These are phyloP conservation scores for Schwanniomyces occidentalis DNA, from an alignment of 805 yeast species.

Conservation along the genomic window DNA sequence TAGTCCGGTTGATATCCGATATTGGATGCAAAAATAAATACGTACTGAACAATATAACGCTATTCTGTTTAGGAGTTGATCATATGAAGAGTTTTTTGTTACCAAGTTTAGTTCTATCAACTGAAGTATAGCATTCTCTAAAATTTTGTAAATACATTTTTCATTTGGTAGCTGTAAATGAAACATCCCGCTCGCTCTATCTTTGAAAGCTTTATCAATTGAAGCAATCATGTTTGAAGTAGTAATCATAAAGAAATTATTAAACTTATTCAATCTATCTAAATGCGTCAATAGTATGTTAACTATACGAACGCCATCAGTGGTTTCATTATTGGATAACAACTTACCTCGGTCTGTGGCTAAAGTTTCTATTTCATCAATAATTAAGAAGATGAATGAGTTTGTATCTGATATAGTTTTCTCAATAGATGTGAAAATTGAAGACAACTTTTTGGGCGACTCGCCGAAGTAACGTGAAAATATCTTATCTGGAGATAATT, in stretches of 20 bases:
- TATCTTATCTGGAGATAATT: conserved; percentile 41
- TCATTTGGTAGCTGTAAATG: conserved; percentile 34
- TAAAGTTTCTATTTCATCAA: conserved; percentile 49
- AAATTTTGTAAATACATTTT: conserved; percentile 25
- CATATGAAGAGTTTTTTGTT: not conserved
- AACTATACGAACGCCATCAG: conserved; percentile 44
- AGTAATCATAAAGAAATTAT: conserved; percentile 38
- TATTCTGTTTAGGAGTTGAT: not conserved
- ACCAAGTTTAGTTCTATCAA: not conserved
- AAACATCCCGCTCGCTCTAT: conserved; percentile 41
- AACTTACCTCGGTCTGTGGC: conserved; percentile 40
- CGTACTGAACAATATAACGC: conserved; percentile 1
- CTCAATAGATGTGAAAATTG: conserved; percentile 34
- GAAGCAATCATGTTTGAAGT: conserved; percentile 41
- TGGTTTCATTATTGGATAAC: conserved; percentile 38
- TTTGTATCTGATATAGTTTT: conserved; percentile 16
- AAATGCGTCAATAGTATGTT: conserved; percentile 44
- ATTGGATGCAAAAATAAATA: not conserved
- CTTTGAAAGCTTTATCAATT: conserved; percentile 45
- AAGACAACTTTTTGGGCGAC: conserved; percentile 41
- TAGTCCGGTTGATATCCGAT: not conserved
- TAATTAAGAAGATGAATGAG: conserved; percentile 33
- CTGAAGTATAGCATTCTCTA: conserved; percentile 8
- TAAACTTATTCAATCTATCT: conserved; percentile 33
- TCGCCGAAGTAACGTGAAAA: conserved; percentile 51